These are phyloP conservation scores for Starmerella lactis-condensi DNA, from an alignment of 805 yeast species.

Conservation along the genomic window DNA sequence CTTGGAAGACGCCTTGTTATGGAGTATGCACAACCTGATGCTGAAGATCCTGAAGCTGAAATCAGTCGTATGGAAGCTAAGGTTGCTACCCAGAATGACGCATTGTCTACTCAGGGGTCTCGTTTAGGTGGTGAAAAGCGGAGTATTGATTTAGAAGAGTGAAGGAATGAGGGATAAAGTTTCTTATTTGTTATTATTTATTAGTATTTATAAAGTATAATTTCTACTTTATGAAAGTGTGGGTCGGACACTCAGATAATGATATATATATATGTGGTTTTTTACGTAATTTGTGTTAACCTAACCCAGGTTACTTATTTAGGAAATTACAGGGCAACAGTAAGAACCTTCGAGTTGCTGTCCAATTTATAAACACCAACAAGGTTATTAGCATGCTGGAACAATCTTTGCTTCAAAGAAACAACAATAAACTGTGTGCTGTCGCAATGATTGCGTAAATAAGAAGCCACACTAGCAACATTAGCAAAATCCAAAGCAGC, in stretches of 20 bases:
- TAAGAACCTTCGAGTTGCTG: too few species aligned
- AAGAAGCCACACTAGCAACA: constrained; percentile 71
- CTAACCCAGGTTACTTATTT: not conserved
- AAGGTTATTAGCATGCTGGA: constrained; percentile 72
- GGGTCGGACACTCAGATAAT: not conserved
- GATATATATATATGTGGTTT: not conserved
- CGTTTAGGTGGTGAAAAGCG: constrained; percentile 55
- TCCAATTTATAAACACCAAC: constrained; percentile 91
- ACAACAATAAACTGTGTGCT: constrained; percentile 74
- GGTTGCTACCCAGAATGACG: constrained; percentile 61
- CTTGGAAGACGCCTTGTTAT: constrained; percentile 85
- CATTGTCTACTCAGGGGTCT: constrained; percentile 49
- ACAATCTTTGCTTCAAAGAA: constrained; percentile 69
- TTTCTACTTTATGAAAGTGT: too few species aligned
- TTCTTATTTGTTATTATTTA: not conserved
- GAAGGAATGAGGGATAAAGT: constrained; percentile 30
- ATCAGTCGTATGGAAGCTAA: constrained; percentile 77
- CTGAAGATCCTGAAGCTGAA: constrained; percentile 73
- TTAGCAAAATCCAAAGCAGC: constrained; percentile 89
- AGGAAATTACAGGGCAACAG: too few species aligned
- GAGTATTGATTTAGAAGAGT: constrained; percentile 33
- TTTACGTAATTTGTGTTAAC: not conserved
- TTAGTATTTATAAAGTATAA: not conserved
- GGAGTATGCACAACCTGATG: constrained; percentile 75
- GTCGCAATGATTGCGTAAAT: constrained; percentile 39